Evolutionary conservation across 208 protist species (phyloP).

Genomic region (Jaenimonas drosophilae): DNA sequence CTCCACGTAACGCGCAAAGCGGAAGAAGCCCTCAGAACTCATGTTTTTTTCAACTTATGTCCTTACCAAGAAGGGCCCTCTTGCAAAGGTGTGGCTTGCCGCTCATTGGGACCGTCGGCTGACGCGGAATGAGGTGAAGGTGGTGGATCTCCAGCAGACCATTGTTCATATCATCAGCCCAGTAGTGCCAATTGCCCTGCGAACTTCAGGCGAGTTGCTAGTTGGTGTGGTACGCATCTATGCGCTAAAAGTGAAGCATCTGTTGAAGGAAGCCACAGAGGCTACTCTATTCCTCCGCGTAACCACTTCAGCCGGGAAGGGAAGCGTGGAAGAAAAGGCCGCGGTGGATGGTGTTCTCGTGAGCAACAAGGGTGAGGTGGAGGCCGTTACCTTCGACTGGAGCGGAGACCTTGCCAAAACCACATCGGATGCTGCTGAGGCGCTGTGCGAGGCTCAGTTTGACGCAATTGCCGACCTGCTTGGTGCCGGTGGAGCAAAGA

Average conservation of each 20-base stretch:
- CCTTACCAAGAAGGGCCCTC: constrained; percentile 92
- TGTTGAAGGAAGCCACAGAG: constrained; percentile 83
- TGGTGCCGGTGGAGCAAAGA: constrained; percentile 1
- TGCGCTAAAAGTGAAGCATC: constrained; percentile 86
- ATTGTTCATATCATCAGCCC: constrained; percentile 91
- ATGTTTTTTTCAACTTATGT: constrained; percentile 98
- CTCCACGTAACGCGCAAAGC: neutral
- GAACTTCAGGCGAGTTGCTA: constrained; percentile 94
- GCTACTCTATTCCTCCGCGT: constrained; percentile 63
- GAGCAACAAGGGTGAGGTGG: constrained; percentile 39
- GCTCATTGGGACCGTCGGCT: constrained; percentile 95
- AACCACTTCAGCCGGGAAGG: constrained; percentile 21
- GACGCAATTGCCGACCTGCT: constrained; percentile 75
- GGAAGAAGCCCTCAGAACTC: neutral
- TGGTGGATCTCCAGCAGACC: constrained; percentile 87
- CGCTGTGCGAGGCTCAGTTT: constrained; percentile 54
- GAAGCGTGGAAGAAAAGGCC: constrained; percentile 12
- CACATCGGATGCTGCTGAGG: constrained; percentile 42
- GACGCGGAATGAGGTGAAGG: constrained; percentile 87
- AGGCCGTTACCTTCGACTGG: constrained; percentile 77
- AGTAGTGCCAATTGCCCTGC: constrained; percentile 92
- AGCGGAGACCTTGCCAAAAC: neutral
- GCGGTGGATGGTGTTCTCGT: constrained; percentile 49
- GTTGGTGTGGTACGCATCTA: constrained; percentile 97
- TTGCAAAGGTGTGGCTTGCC: constrained; percentile 96